These are phyloP conservation scores for Fagopyrum homotropicum DNA, from an alignment of 148 eudicot species.

Conservation along the genomic window DNA sequence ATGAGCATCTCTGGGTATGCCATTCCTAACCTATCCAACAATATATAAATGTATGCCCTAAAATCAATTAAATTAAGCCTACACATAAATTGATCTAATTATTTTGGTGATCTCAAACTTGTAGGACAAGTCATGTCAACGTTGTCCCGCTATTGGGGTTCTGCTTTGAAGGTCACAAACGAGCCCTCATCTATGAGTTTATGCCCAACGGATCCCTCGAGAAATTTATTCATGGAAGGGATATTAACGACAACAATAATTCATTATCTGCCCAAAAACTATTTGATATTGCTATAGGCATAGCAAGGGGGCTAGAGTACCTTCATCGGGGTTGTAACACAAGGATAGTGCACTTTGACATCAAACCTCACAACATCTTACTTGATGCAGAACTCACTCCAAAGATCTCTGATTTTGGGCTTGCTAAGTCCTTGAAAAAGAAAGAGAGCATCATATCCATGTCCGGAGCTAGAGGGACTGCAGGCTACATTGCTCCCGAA, in stretches of 20 bases:
- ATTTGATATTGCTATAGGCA: neutral
- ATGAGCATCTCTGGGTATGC: neutral
- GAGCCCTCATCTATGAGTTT: constrained; percentile 3
- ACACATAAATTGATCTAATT: too few relatives aligned
- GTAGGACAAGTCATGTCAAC: constrained; percentile 8
- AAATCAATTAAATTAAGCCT: neutral
- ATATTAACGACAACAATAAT: neutral
- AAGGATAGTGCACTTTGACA: constrained; percentile 59
- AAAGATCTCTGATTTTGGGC: constrained; percentile 82
- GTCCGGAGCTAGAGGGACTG: constrained; percentile 77
- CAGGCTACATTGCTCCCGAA: constrained; percentile 91
- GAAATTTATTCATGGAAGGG: neutral
- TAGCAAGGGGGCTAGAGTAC: neutral
- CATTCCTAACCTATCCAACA: neutral
- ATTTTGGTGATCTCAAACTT: neutral
- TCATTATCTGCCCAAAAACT: neutral
- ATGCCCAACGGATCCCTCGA: constrained; percentile 9
- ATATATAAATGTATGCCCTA: neutral
- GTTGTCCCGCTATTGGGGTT: neutral
- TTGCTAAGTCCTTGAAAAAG: constrained; percentile 32
- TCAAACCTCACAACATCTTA: constrained; percentile 73
- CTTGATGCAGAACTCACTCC: constrained; percentile 51
- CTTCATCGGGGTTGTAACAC: constrained; percentile 2
- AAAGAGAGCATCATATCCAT: constrained; percentile 69
- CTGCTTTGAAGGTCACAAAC: constrained; percentile 6